These are phyloP conservation scores for Debaryomyces fabryi DNA, from an alignment of 1,139 yeast genomes.

Conservation along the genomic window DNA sequence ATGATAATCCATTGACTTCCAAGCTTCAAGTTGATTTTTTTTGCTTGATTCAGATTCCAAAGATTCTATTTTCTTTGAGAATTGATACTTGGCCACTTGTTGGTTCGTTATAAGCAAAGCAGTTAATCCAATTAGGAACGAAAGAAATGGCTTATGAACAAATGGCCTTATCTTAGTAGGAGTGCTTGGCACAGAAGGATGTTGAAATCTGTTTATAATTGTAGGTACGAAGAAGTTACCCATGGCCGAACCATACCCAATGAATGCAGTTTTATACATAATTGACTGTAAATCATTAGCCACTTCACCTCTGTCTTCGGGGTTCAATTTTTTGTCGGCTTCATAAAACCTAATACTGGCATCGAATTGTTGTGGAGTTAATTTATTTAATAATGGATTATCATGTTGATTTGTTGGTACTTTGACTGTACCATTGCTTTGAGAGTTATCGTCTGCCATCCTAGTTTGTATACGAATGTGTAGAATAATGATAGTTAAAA, in stretches of 20 bases:
- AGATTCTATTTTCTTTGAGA: slow-evolving; percentile 20
- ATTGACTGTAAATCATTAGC: slow-evolving; percentile 34
- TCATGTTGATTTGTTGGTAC: slow-evolving; percentile 13
- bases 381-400: slow-evolving; percentile 32
- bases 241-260: slow-evolving; percentile 30
- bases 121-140: slow-evolving; percentile 35
- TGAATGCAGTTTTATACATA: slow-evolving; percentile 28
- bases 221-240: slow-evolving; percentile 33
- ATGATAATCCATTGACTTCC: slow-evolving; percentile 44
- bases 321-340: slow-evolving; percentile 40
- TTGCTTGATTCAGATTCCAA: slow-evolving; percentile 17
- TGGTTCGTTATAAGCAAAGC: slow-evolving; percentile 31
- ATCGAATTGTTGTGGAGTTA: slow-evolving; percentile 40
- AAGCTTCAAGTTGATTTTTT: slow-evolving; percentile 29
- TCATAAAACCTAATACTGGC: slow-evolving; percentile 45
- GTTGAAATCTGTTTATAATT: slow-evolving; percentile 17
- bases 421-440: slow-evolving; percentile 5
- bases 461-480: neutral
- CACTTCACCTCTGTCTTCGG: slow-evolving; percentile 34
- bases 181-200: slow-evolving; percentile 8
- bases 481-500: neutral
- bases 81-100: slow-evolving; percentile 27
- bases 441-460: slow-evolving; percentile 6
- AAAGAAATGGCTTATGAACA: slow-evolving; percentile 36
- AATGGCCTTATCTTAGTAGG: slow-evolving; percentile 11